Evolutionary conservation across 371 early-diverging fungal species (phyloP), one percentile per base, ranked within the genome.

Genomic region (Mucor velutinosus): DNA sequence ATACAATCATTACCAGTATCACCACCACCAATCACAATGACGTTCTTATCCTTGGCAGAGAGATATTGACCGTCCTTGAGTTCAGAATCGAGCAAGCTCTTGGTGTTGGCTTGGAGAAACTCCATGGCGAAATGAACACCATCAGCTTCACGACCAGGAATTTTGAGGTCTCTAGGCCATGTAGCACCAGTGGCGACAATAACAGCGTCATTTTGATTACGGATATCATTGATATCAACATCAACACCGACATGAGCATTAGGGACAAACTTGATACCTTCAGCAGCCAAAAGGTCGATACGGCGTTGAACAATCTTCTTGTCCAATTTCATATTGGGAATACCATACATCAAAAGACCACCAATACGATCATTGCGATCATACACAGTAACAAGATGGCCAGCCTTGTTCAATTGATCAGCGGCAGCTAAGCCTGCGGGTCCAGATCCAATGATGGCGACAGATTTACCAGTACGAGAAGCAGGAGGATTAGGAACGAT

Each of bases 271-370:
- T 76, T 79, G 39, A 98, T 86, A 53, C 98, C 99, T 81, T 98
- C 97, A 10, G 90, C 92, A 4, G 90, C 93, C 82, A 98, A 80
- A 69, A 97, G 88, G 66, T 97, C 94, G 58, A 97, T 81, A 69
- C 99, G 94, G 49, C 99, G 89, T 74, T 95, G 93, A 39, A 98
- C 97, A 64, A 96, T 74, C 62, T 85, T 84, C 89, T 97, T 97
- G 82, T 98, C 97, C 30, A 98, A 91, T 88, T 98, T 98, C 99
- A 98, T 98, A 86, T 98, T 97, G 64, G 99, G 99, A 66, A 98
- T 98, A 71, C 99, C 99, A 78, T 98, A 98, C 90, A 95, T 95
- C 72, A 98, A 85, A 60, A 98, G 81, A 60, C 99, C 99, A 76
- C 99, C 99, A 66, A 93, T 87, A 65, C 96, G 91, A 69, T 97